These are phyloP conservation scores for Globisporangium lucens DNA, from an alignment of 352 stramenopile genomes.

Conservation along the genomic window DNA sequence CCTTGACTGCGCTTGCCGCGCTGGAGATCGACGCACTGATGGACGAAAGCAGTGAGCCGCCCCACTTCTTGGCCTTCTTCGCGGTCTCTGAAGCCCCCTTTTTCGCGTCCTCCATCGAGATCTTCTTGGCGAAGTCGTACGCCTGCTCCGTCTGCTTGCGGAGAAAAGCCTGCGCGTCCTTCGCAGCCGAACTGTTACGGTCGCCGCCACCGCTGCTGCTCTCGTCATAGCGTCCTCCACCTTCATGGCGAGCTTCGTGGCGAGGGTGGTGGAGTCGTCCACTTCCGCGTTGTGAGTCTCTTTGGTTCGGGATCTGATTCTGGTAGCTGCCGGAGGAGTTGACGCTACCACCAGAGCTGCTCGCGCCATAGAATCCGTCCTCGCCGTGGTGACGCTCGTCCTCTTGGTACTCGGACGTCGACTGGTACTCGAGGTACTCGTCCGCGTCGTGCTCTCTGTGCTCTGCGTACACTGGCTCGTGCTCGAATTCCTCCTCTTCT, in stretches of 20 bases:
- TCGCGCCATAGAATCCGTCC: conserved; percentile 17
- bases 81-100: conserved; percentile 76
- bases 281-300: conserved; percentile 2
- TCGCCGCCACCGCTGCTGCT: conserved; percentile 13
- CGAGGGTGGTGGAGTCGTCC: conserved; percentile 18
- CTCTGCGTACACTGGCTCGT: conserved; percentile 5
- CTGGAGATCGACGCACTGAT: conserved; percentile 76
- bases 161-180: conserved; percentile 60
- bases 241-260: conserved; percentile 14
- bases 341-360: conserved; percentile 18
- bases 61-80: conserved; percentile 89
- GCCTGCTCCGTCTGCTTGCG: conserved; percentile 83
- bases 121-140: conserved; percentile 87
- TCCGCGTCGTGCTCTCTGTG: conserved; percentile 21
- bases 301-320: conserved; percentile 14
- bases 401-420: conserved; percentile 44
- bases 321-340: conserved; percentile 15
- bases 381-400: conserved; percentile 3
- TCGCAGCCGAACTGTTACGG: conserved; percentile 23
- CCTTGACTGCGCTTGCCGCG: conserved; percentile 56
- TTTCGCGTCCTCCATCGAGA: conserved; percentile 85
- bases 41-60: conserved; percentile 71
- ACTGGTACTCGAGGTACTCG: conserved; percentile 61
- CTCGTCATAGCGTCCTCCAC: conserved; percentile 32
- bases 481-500: neutral